Evolutionary conservation across 148 eudicot genomes (phyloP), one percentile per base, ranked within the genome.

Genomic region (Rhododendron vialii): DNA sequence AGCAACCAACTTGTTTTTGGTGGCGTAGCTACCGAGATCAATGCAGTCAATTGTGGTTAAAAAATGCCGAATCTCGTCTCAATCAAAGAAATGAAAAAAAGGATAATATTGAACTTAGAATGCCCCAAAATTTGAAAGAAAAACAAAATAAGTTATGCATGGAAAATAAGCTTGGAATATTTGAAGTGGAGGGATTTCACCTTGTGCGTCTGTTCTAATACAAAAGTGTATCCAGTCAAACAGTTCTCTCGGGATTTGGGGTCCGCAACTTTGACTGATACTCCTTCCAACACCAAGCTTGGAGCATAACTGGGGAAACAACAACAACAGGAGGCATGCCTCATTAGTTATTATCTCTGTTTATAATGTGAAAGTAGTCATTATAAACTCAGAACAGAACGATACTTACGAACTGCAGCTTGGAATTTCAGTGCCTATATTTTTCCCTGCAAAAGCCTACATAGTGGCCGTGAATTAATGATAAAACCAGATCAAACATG

Each of bases 171-270:
- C 30, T 78, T 24, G 69, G 26, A 53, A 38, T 28, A 41, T 26
- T 77, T 41, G n/a, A 59, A 81, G 48, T 69, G 43, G 30, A 82
- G 82, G 78, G 80, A 53, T 26, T 75, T 85, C 83, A 96, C 99
- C 99, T 90, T 89, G 85, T 89, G 78, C 59, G 82, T 82, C 57
- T 93, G 88, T 75, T 91, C 95, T 91, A 97, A 85, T 89, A 97
- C 69, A 91, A 97, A 93, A 86, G 90, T 93, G 88, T 94, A 94
- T 89, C 91, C 95, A 85, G 85, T 92, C 87, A 95, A 90, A 86
- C 98, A 93, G 86, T 86, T 92, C 83, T 94, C 95, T 83, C 99
- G 96, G 85, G 95, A 91, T 88, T 84, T 89, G 69, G 89, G 89
- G 74, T 94, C 99, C 36, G 92, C 91, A 78, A 93, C 91, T 85